These are phyloP conservation scores for Colletotrichum plurivorum DNA, from an alignment of 2,329 filamentous ascomycete genomes.

Conservation along the genomic window DNA sequence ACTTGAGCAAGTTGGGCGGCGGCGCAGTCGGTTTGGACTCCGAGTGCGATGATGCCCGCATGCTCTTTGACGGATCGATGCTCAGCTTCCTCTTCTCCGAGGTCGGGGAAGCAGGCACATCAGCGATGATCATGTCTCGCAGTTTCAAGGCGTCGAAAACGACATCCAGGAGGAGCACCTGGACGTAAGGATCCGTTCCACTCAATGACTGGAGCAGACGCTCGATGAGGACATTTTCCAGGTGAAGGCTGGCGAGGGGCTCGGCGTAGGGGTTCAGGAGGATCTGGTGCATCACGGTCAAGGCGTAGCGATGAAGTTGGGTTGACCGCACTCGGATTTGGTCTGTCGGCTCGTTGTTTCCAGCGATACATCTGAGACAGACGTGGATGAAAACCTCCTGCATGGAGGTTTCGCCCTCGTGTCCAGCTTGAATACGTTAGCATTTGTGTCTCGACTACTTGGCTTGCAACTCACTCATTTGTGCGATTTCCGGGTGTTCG, in stretches of 20 bases:
- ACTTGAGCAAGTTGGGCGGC: slow-evolving; percentile 82
- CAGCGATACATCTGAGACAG: slow-evolving; percentile 74
- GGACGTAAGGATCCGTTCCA: slow-evolving; percentile 77
- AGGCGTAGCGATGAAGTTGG: slow-evolving; percentile 78
- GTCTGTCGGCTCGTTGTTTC: slow-evolving; percentile 53
- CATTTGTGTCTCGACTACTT: not conserved
- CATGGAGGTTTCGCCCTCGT: slow-evolving; percentile 70
- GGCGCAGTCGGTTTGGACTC: slow-evolving; percentile 63
- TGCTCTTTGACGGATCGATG: slow-evolving; percentile 57
- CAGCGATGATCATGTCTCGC: slow-evolving; percentile 58
- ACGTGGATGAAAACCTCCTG: slow-evolving; percentile 78
- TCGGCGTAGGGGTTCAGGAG: slow-evolving; percentile 74
- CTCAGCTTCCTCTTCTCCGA: slow-evolving; percentile 62
- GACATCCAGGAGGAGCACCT: slow-evolving; percentile 84
- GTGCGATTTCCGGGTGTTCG: slow-evolving; percentile 58
- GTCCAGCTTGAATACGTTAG: slow-evolving; percentile 58
- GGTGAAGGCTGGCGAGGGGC: slow-evolving; percentile 71
- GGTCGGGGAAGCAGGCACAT: slow-evolving; percentile 59
- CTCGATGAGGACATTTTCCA: slow-evolving; percentile 80
- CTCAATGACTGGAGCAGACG: slow-evolving; percentile 74
- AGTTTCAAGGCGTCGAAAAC: slow-evolving; percentile 81
- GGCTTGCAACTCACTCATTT: slow-evolving; percentile 64
- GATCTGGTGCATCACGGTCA: slow-evolving; percentile 79
- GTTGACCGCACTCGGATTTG: slow-evolving; percentile 67
- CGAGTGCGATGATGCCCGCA: slow-evolving; percentile 55